These are phyloP conservation scores for Phoma herbarum DNA, from an alignment of 2,329 filamentous ascomycete genomes.

Conservation along the genomic window DNA sequence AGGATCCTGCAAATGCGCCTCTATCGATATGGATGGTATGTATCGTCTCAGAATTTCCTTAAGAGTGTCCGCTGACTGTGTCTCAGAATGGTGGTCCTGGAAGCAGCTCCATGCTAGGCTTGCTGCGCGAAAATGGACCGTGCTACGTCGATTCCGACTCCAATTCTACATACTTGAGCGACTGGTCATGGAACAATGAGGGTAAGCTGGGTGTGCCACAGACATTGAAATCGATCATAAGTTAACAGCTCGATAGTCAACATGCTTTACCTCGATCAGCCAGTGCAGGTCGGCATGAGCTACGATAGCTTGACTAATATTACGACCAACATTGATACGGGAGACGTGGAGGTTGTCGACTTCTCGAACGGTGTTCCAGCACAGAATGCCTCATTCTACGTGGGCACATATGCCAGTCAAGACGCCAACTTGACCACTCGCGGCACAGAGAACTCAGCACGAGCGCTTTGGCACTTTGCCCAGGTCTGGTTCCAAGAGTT, in stretches of 20 bases:
- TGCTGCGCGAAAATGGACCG: constrained; percentile 29
- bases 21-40: constrained; percentile 25
- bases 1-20: constrained; percentile 27
- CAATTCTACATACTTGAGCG: constrained; percentile 61
- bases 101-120: constrained; percentile 32
- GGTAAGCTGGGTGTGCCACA: constrained; percentile 20
- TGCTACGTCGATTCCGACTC: constrained; percentile 56
- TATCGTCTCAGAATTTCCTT: too few relatives aligned
- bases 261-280: constrained; percentile 73
- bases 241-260: constrained; percentile 32
- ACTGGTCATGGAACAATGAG: constrained; percentile 70
- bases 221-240: not conserved
- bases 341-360: constrained; percentile 30
- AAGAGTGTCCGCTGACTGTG: not conserved
- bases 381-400: constrained; percentile 15
- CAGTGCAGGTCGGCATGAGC: constrained; percentile 66
- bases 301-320: constrained; percentile 40
- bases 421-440: constrained; percentile 57
- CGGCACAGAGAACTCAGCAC: constrained; percentile 41
- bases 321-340: constrained; percentile 40
- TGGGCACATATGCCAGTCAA: constrained; percentile 55
- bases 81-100: constrained; percentile 27
- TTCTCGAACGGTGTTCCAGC: constrained; percentile 23
- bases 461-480: constrained; percentile 30
- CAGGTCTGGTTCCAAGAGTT: constrained; percentile 35